Evolutionary conservation across 1,284 basidiomycete genomes (phyloP).

Genomic region (Microbotryomycetes sp.): DNA sequence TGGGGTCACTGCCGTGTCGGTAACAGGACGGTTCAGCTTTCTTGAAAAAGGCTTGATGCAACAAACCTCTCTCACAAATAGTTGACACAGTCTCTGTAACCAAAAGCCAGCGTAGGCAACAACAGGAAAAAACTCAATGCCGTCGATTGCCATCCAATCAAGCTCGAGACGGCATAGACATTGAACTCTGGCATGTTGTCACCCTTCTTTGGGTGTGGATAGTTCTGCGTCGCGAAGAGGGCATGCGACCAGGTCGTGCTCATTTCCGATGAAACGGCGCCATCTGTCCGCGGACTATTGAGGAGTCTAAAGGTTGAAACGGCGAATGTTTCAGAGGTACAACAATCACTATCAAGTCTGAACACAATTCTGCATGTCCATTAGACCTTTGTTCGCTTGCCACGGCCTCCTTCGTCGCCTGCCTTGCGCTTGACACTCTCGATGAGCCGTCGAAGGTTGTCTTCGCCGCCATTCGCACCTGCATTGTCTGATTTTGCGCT

Average conservation of each 20-base stretch:
- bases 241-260: no score
- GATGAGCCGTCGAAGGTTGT: conserved; percentile 57
- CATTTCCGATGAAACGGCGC: no score
- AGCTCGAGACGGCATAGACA: not conserved
- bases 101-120: not conserved
- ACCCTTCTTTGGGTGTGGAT: no score
- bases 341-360: no score
- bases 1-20: not conserved
- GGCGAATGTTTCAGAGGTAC: no score
- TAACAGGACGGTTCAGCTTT: no score
- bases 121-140: not conserved
- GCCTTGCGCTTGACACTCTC: conserved; percentile 76
- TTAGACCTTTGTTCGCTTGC: conserved; percentile 19
- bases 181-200: not conserved
- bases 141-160: not conserved
- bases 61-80: not conserved
- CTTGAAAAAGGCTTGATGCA: no score
- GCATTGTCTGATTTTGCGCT: not conserved
- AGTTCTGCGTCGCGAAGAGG: no score
- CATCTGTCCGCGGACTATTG: no score
- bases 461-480: conserved; percentile 6
- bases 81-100: not conserved
- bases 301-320: no score
- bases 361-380: no score
- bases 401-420: conserved; percentile 23